Evolutionary conservation across 192 early-diverging fungal species (phyloP), one percentile per base, ranked within the genome.

Genomic region (Diversispora eburnea): DNA sequence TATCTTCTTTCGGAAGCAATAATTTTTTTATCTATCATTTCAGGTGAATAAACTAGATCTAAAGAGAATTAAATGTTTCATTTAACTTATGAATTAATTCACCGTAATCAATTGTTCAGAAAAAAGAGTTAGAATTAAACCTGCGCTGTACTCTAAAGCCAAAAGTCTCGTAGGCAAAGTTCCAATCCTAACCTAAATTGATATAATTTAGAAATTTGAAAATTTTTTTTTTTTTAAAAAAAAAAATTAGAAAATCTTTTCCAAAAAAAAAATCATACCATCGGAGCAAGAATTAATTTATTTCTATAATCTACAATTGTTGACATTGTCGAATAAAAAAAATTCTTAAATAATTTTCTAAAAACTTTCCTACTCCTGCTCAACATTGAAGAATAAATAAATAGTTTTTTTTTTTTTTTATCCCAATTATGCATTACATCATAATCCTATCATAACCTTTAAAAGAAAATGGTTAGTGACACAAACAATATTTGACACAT

Each of bases 1-100:
- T 91, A 84, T n/a, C 87, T 75, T 48, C 97, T 84, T 57, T 83
- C 81, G 7, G 89, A 87, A 42, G 86, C 87, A 42, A 91, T 87
- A 25, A 99, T 90, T 69, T 89, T 84, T 69, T 90, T 91, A 84
- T 95, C 97, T 20, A 99, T 84, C 6, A 92, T 88, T 79, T 99
- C 97, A 20, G 92, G 90, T 5, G 90, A 86, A 82, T 94, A 99
- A 15, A 97, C 94, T 45, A 95, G 73, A 77, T 98, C 92, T 91
- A 51, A 65, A 64, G 19, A 69, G 48, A 10, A 61, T 43, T 19
- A 41, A 42, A 55, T 8, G 9, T 15, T 47, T 58, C 8, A 52
- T 20, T 17, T 39, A 4, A 5, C 3, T 39, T 12, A 55, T 55
- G 6, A 19, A 13, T 67, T 54, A 20, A 67, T 62, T 59, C 56